Percentiles rank a stretch among this genome's conserved stretches.
phyloP scores from a whole-genome alignment of 1,139 yeast genomes.

The Saccharomyces pastorianus region DNA sequence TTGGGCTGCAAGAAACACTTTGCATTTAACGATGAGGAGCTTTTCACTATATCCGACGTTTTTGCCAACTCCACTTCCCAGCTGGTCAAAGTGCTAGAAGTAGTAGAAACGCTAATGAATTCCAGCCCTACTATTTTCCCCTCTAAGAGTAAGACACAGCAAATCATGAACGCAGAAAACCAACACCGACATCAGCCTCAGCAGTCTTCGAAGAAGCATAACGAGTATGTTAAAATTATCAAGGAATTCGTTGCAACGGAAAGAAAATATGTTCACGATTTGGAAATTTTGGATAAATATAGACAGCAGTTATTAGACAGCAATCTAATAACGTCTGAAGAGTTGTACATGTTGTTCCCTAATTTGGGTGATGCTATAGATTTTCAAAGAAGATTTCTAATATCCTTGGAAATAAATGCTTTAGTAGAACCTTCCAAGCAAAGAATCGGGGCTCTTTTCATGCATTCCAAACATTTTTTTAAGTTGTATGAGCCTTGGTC shows the following conservation, averaged over 20 bases:
- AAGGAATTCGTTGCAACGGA: conserved; percentile 84
- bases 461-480: conserved; percentile 77
- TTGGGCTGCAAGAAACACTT: conserved; percentile 77
- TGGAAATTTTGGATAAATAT: conserved; percentile 64
- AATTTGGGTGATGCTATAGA: conserved; percentile 77
- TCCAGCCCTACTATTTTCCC: conserved; percentile 39
- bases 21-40: conserved; percentile 66
- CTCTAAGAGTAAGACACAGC: conserved; percentile 15
- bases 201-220: conserved; percentile 7
- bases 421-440: conserved; percentile 68
- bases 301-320: conserved; percentile 57
- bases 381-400: conserved; percentile 81
- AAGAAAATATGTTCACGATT: conserved; percentile 83
- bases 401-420: conserved; percentile 84
- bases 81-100: conserved; percentile 60
- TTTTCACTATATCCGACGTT: conserved; percentile 86
- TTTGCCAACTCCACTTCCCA: conserved; percentile 78
- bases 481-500: conserved; percentile 89
- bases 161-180: conserved; percentile 13
- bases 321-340: conserved; percentile 70
- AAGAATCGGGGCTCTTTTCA: conserved; percentile 79
- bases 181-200: conserved; percentile 6
- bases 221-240: conserved; percentile 50
- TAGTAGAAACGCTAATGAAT: conserved; percentile 57
- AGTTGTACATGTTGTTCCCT: conserved; percentile 78